Base-by-base conservation (phyloP, 1,139 yeast species). In the Geotrichum siamense region DNA sequence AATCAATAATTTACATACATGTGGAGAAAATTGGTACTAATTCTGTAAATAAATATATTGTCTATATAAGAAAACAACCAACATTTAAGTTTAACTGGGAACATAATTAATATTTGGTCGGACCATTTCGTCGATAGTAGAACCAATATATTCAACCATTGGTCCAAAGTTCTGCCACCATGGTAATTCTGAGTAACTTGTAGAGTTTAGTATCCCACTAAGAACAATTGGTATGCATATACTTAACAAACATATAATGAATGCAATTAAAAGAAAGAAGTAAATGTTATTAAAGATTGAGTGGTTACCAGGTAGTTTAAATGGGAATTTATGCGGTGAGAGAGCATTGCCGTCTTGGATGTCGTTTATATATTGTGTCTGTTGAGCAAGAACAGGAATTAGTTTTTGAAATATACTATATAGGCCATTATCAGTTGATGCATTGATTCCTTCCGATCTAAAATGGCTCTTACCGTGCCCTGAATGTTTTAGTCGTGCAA, bases 111-210 rank as follows among this genome's bases (percentile, higher is more conserved):
- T 40, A 9, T 35, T 39, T 4, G 47, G 47, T 5, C 41, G 38
- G n/a, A 40, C 47, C 47, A 43, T 39, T 34, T 38, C 23, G 17
- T 44, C 47, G 9, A 44, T 27, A 3, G 19, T 44, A 4, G 47
- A 36, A 9, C 47, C 47, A 34, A 41, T 31, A 4, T 34, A 35
- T 22, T 44, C 47, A 8, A 44, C 31, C 6, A 43, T 39, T 16
- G 41, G 25, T 6, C 47, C 47, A 26, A 35, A 36, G 13, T 30
- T 38, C 38, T 44, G 47, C 47, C 47, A 44, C 47, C 47, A 44
- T 2, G 39, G 33, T 9, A 32, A 21, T n/a, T 42, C 45, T 20
- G 37, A 20, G 13, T 21, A 16, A 5, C 21, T 16, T 10, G 19
- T 17, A 12, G 22, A 19, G n/a, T 12, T 16, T 13, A 16, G 19